Evolutionary conservation across 495 filamentous ascomycete species (phyloP).

Genomic region (Entonaema liquescens): DNA sequence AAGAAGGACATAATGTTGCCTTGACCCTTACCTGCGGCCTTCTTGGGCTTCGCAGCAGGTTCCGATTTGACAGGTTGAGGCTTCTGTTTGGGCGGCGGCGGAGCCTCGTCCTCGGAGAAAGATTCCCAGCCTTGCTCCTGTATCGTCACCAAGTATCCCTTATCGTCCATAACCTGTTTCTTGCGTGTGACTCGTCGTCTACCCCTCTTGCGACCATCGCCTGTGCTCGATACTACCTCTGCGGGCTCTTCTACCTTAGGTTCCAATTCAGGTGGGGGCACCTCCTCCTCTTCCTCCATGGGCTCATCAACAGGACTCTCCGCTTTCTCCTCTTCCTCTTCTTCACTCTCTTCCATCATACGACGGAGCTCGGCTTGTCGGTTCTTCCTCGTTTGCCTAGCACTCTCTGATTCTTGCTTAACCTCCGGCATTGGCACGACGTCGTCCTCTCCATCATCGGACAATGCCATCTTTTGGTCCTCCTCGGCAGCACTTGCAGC

Average conservation of each 20-base stretch:
- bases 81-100: slow-evolving; percentile 63
- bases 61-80: slow-evolving; percentile 41
- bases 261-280: slow-evolving; percentile 49
- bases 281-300: slow-evolving; percentile 48
- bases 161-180: slow-evolving; percentile 87
- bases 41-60: slow-evolving; percentile 61
- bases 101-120: slow-evolving; percentile 88
- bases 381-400: slow-evolving; percentile 69
- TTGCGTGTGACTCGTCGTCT: slow-evolving; percentile 88
- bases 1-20: slow-evolving; percentile 97
- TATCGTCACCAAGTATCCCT: slow-evolving; percentile 93
- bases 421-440: slow-evolving; percentile 58
- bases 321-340: slow-evolving; percentile 45
- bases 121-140: slow-evolving; percentile 93
- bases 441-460: slow-evolving; percentile 76
- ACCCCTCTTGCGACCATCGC: slow-evolving; percentile 77
- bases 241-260: slow-evolving; percentile 56
- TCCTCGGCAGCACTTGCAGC: slow-evolving; percentile 52
- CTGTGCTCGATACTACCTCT: slow-evolving; percentile 63
- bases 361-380: slow-evolving; percentile 75
- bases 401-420: slow-evolving; percentile 47
- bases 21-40: slow-evolving; percentile 69
- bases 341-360: slow-evolving; percentile 90
- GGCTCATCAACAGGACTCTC: slow-evolving; percentile 41
- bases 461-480: slow-evolving; percentile 69